Evolutionary conservation across 768 basidiomycete genomes (phyloP), one percentile per base, ranked within the genome.

Genomic region (Pisolithus tinctorius): DNA sequence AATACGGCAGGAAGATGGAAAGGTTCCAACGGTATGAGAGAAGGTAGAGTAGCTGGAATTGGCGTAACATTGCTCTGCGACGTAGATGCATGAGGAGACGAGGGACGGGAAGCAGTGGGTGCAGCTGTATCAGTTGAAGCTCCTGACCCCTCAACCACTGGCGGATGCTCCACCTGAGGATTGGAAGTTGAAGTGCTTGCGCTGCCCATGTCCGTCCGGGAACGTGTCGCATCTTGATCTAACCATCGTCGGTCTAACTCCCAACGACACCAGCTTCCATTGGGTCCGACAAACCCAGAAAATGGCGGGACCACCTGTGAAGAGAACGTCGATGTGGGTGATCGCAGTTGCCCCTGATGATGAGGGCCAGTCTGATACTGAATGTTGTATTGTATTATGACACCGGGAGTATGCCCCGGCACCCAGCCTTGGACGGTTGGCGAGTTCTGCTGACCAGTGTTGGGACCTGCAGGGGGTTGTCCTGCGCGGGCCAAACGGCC

Each of bases 201-300:
- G 6, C 42, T 27, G 42, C 14, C 34, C 16, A 4, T 4, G n/a
- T 25, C 34, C 30, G 45, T 23, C 25, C 20, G 34, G 31, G 31
- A 20, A 25, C 45, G 45, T 23, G 45, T 11, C 26, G 4, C 14
- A 25, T 31, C 44, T 31, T 45, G 44, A n/a, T 43, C 54, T 26
- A 66, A 58, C 60, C 62, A 66, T 41, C 64, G 69, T 6, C 59
- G 69, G 47, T 70, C 71, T 30, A 66, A 63, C 39, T 75, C 77
- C 84, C 84, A 87, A 23, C 74, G 76, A 50, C 81, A 81, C 82
- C 83, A 86, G n/a, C 67, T 74, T 17, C 78, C 80, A 34, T 76
- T 77, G 8, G 83, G 84, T 8, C 82, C 84, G 37, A 74, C 71
- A 57, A 87, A 86, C 11, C 86, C 84, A 52, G 71, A 59, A 55